Conservation (phyloP, 164 flowering plant species). For the Kingdonia uniflora region DNA sequence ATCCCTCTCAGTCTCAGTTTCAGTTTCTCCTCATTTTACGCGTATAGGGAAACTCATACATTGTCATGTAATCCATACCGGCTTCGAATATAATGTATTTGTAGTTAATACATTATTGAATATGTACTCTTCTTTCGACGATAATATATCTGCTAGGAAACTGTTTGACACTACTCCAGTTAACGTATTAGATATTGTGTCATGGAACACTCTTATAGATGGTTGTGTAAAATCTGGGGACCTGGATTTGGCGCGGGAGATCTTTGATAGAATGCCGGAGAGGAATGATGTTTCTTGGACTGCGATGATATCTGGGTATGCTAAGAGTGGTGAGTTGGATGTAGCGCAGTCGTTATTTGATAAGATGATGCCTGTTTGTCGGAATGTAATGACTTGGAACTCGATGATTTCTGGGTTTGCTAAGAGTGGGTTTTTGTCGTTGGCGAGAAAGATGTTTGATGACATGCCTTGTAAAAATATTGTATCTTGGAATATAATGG, state of each 20-base stretch:
- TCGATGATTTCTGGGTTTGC: slow-evolving; percentile 25
- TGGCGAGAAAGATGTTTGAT: slow-evolving; percentile 19
- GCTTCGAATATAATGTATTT: slow-evolving; percentile 13
- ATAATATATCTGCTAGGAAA: slow-evolving; percentile 10
- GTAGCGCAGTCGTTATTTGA: slow-evolving; percentile 23
- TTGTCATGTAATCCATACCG: slow-evolving; percentile 10
- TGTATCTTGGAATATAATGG: slow-evolving; percentile 22
- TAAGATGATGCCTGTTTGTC: slow-evolving; percentile 15
- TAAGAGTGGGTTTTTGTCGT: slow-evolving; percentile 10
- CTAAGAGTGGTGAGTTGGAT: slow-evolving; percentile 19
- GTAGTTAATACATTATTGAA: slow-evolving; percentile 14
- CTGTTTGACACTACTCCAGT: slow-evolving; percentile 18
- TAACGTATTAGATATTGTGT: slow-evolving; percentile 15
- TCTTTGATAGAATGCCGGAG: slow-evolving; percentile 27
- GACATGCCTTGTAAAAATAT: slow-evolving; percentile 18
- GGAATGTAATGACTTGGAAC: slow-evolving; percentile 16
- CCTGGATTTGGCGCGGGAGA: slow-evolving; percentile 14
- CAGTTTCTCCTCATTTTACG: not conserved
- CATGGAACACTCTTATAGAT: slow-evolving; percentile 30
- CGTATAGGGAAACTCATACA: slow-evolving; percentile 16
- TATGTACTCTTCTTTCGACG: slow-evolving; percentile 13
- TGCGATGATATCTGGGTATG: slow-evolving; percentile 25
- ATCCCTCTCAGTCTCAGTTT: slow-evolving; percentile 6
- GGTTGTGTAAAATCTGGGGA: slow-evolving; percentile 23
- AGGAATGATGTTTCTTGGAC: slow-evolving; percentile 29